These are phyloP conservation scores for Phytopythium vexans DNA, from an alignment of 352 stramenopile species.

Conservation along the genomic window DNA sequence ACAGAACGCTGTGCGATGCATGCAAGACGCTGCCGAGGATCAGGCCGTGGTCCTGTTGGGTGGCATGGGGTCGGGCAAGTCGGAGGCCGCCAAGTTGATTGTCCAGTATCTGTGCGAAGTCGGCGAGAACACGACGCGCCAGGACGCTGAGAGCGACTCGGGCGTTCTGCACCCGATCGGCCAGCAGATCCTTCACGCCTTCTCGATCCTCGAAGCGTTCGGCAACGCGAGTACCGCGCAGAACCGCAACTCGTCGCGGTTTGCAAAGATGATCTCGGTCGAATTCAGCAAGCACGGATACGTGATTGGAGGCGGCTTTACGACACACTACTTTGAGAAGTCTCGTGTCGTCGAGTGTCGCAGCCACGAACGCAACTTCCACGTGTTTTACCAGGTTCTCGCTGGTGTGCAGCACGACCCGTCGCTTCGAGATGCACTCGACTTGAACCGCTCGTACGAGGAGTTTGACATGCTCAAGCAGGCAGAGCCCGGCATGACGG, in stretches of 20 bases:
- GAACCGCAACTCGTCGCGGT: constrained; percentile 73
- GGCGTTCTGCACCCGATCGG: constrained; percentile 68
- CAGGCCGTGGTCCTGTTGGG: constrained; percentile 76
- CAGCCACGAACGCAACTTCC: constrained; percentile 89
- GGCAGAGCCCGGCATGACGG: constrained; percentile 29
- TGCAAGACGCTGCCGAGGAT: constrained; percentile 78
- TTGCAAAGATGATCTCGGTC: constrained; percentile 83
- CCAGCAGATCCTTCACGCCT: constrained; percentile 78
- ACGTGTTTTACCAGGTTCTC: constrained; percentile 93
- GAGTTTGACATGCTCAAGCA: constrained; percentile 68
- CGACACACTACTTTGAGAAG: constrained; percentile 81
- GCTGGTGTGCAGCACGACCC: constrained; percentile 72
- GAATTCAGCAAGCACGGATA: constrained; percentile 77
- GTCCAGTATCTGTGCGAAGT: constrained; percentile 83
- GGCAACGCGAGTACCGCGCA: constrained; percentile 55
- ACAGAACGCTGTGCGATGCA: constrained; percentile 70
- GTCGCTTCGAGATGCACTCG: constrained; percentile 55
- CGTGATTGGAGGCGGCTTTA: constrained; percentile 78
- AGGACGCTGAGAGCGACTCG: constrained; percentile 38
- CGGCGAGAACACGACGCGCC: constrained; percentile 45
- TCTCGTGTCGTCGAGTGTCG: constrained; percentile 77
- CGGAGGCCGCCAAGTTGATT: constrained; percentile 76
- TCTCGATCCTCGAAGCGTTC: constrained; percentile 78
- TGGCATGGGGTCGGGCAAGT: constrained; percentile 74
- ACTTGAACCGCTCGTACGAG: constrained; percentile 50